Conservation (phyloP, 1,139 yeast genomes). For the Geotrichum aggregatum region DNA sequence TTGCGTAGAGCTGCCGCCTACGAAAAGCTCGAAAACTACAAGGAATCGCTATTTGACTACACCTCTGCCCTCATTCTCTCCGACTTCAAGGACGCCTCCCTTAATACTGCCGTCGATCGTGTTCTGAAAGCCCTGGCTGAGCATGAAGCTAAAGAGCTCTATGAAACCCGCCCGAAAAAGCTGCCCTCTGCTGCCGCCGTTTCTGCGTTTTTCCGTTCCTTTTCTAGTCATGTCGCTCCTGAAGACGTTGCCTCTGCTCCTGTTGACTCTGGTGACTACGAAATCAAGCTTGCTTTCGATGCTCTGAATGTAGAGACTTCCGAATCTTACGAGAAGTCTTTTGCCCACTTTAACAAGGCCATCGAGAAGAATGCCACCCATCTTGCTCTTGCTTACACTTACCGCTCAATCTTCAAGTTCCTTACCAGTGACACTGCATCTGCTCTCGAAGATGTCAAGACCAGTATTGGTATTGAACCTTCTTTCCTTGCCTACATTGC, state of each 20-base stretch:
- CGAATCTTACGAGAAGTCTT: conserved; percentile 74
- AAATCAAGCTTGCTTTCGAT: conserved; percentile 63
- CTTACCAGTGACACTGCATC: conserved; percentile 66
- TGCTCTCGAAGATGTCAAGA: conserved; percentile 58
- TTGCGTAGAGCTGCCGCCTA: conserved; percentile 69
- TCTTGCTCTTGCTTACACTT: conserved; percentile 71
- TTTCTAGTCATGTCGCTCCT: conserved; percentile 40
- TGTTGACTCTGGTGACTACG: conserved; percentile 57
- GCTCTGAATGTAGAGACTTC: conserved; percentile 49
- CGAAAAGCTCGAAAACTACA: conserved; percentile 71
- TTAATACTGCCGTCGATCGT: conserved; percentile 82
- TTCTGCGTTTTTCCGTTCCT: conserved; percentile 81
- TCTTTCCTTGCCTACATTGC: conserved; percentile 80
- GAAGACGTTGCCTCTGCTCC: conserved; percentile 45
- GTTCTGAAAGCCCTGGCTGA: conserved; percentile 50
- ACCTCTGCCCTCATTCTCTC: conserved; percentile 56
- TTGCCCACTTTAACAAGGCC: conserved; percentile 64
- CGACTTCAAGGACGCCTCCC: conserved; percentile 64
- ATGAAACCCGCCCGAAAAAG: conserved; percentile 49
- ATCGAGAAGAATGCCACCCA: conserved; percentile 41
- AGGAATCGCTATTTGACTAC: conserved; percentile 87
- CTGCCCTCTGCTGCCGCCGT: conserved; percentile 85
- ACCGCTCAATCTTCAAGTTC: conserved; percentile 76
- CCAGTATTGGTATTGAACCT: conserved; percentile 64
- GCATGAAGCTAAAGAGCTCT: conserved; percentile 50